Evolutionary conservation across 2,329 filamentous ascomycete species (phyloP).

Genomic region (Aureobasidium leucospermi): DNA sequence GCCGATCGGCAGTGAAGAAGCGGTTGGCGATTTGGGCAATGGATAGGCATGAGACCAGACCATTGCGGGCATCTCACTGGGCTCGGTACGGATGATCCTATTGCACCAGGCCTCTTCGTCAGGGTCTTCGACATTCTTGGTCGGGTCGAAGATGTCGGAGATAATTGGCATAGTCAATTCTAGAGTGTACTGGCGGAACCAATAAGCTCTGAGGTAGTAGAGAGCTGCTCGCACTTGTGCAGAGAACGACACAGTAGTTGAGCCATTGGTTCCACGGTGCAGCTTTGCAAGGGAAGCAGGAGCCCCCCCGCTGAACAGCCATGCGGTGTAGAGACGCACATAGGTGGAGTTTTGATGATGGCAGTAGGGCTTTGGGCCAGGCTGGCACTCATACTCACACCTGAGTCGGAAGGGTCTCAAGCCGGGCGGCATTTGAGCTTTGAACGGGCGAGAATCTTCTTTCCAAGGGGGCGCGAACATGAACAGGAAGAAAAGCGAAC

Average conservation of each 20-base stretch:
- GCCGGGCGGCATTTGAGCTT: background rate
- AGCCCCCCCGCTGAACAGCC: slow-evolving; percentile 2
- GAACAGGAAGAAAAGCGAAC: background rate
- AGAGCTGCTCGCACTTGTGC: background rate
- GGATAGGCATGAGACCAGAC: background rate
- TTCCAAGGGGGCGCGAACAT: background rate
- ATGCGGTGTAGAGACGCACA: slow-evolving; percentile 3
- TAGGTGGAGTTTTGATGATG: background rate
- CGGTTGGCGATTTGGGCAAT: background rate
- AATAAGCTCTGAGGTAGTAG: background rate
- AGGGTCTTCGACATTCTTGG: background rate
- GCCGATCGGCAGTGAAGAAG: background rate
- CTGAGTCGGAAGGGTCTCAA: background rate
- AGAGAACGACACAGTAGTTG: slow-evolving; percentile 5
- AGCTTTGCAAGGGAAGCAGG: slow-evolving; percentile 2
- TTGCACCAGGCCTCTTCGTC: background rate
- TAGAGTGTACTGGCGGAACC: background rate
- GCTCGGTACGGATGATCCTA: background rate
- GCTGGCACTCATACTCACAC: background rate
- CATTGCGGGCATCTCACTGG: background rate
- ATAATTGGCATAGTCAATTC: background rate
- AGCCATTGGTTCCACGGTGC: background rate
- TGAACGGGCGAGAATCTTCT: background rate
- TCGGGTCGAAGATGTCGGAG: background rate
- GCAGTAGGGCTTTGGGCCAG: too few relatives aligned